A percentile compares a stretch with the other conserved stretches of the same genome.
Conservation (phyloP, 345 rosid genomes). For the Brassica carinata region DNA sequence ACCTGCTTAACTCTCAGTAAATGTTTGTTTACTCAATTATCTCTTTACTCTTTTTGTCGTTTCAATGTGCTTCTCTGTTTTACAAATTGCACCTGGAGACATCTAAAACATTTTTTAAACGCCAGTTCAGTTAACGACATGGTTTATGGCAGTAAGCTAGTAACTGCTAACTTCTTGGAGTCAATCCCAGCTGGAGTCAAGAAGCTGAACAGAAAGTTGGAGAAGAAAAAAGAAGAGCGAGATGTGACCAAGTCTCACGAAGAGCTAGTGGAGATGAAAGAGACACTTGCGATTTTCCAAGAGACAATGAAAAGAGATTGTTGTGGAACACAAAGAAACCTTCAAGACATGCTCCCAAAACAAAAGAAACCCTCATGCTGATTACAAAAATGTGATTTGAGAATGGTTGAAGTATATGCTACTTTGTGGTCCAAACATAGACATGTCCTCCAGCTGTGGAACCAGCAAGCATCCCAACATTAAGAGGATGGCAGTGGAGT, state of each 20-base stretch:
- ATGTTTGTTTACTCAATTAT: no score
- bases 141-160: no score
- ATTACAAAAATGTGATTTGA: background rate
- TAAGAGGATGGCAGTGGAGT: slow-evolving; percentile 63
- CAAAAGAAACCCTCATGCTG: background rate
- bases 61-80: no score
- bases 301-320: slow-evolving; percentile 64
- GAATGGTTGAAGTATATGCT: background rate
- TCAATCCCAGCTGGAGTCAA: slow-evolving; percentile 33
- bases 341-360: slow-evolving; percentile 26
- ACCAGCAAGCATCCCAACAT: slow-evolving; percentile 71
- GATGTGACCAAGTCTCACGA: slow-evolving; percentile 31
- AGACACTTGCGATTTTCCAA: slow-evolving; percentile 47
- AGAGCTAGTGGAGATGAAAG: slow-evolving; percentile 57
- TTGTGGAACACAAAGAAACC: slow-evolving; percentile 58
- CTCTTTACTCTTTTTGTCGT: no score
- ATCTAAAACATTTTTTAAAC: no score
- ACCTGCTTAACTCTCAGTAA: background rate
- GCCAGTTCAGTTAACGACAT: no score
- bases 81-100: no score
- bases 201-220: slow-evolving; percentile 46
- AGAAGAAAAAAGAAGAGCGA: slow-evolving; percentile 41
- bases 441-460: slow-evolving; percentile 74
- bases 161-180: no score
- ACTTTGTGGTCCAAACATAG: slow-evolving; percentile 61